Conservation (phyloP, 2,329 filamentous ascomycete genomes). For the Colletotrichum sp. region DNA sequence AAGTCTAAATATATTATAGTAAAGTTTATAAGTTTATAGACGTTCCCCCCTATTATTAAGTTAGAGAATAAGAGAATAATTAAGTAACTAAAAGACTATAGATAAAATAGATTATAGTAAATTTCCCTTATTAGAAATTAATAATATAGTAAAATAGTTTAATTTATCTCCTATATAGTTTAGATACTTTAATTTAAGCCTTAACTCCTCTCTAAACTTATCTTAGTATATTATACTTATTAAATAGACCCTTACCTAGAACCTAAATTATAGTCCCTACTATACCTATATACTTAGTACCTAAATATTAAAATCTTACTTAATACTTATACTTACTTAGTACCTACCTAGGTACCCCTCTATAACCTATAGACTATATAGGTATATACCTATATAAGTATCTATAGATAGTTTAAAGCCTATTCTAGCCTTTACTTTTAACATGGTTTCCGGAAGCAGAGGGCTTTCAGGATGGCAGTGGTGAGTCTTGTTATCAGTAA, state of each 20-base stretch:
- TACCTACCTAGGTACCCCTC: background rate
- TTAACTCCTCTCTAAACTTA: background rate
- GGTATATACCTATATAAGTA: background rate
- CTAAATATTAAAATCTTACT: background rate
- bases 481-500: slow-evolving; percentile 17
- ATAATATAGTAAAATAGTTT: background rate
- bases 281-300: background rate
- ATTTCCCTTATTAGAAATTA: background rate
- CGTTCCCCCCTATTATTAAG: no score
- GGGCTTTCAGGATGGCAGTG: slow-evolving; percentile 41
- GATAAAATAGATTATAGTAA: background rate
- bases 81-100: background rate
- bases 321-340: background rate
- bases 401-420: background rate
- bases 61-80: no score
- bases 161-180: background rate
- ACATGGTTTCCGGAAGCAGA: slow-evolving; percentile 37
- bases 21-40: no score
- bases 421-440: slow-evolving; percentile 48
- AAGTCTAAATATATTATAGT: no score
- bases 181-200: background rate
- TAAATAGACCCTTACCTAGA: background rate
- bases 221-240: background rate
- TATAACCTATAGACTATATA: background rate
- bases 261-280: background rate